These are phyloP conservation scores for Fraxinus excelsior DNA, from an alignment of 257 asterid genomes.

Conservation along the genomic window DNA sequence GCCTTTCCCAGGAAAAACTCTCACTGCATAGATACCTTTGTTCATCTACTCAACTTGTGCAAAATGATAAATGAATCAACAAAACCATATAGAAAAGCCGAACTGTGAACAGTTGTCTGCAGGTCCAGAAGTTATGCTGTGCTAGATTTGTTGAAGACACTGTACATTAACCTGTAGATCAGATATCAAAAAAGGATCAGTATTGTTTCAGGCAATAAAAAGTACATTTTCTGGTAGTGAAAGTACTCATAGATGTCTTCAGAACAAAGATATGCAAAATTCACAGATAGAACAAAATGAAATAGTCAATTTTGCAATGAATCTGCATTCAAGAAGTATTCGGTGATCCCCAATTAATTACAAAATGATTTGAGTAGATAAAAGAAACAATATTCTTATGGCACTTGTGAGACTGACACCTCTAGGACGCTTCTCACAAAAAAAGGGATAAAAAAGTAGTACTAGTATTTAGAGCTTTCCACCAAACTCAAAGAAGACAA, in stretches of 20 bases:
- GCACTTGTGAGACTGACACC: neutral
- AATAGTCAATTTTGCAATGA: neutral
- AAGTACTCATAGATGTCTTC: neutral
- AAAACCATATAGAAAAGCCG: neutral
- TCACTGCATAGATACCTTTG: neutral
- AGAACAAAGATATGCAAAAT: conserved; percentile 3
- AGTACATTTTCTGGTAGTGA: neutral
- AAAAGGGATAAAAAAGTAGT: neutral
- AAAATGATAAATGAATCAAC: neutral
- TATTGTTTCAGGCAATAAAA: neutral
- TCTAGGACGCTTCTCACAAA: conserved; percentile 7
- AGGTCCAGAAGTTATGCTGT: neutral
- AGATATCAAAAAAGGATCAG: conserved; percentile 22
- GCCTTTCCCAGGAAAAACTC: neutral
- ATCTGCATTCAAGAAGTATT: neutral
- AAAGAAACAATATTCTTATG: neutral
- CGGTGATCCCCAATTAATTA: neutral
- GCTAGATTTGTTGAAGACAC: conserved; percentile 16
- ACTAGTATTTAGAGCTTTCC: neutral
- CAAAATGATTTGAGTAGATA: neutral
- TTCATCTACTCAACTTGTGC: neutral
- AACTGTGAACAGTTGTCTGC: conserved; percentile 5
- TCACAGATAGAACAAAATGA: neutral
- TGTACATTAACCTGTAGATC: conserved; percentile 33
- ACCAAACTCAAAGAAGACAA: neutral